Base-by-base conservation (phyloP, 139 green algal genomes). In the Astrephomene gubernaculifera region DNA sequence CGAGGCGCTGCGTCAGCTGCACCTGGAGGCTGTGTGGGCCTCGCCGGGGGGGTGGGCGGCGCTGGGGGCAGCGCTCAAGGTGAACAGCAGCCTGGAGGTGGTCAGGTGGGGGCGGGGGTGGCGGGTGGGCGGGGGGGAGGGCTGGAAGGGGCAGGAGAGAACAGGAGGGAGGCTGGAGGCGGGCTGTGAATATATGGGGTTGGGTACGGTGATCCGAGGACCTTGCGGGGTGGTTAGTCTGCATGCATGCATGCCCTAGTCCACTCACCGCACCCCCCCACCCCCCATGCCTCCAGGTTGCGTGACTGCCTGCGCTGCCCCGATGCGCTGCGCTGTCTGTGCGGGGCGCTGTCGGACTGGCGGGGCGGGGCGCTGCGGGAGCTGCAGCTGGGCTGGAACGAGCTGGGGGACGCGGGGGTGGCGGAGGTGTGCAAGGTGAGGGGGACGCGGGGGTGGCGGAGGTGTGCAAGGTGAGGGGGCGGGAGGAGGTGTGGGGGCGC, bases 21-120 rank as follows among this genome's bases (percentile, higher is more conserved):
- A 54, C 3, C 67, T 86, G 79, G 79, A 78, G 65, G 21, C n/a
- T 1, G 79, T 86, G 44, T 86, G 79, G 79, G 65, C 65, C 6
- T 60, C 65, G 49, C 45, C 17, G 65, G 65, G 39, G 10, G 79
- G 79, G 21, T 86, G 79, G 79, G 53, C 29, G n/a, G 79, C 79
- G 45, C 79, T 86, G 79, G 79, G 25, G 24, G 65, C 79, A 2
- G 79, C 79, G 0, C 24, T 86, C 17, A 86, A 78, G 52, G 65
- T 78, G 45, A 86, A 86, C 79, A 76, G 43, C n/a, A 64, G 63
- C 61, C 79, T 85, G 3, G 12, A 24, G 8, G 52, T 3, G 2
- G 21, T 85, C 5, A 38, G 63, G 78, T 84, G 41, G 2, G 31
- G 45, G 25, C n/a, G 21, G 10, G 36, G 22, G 2, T 1, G 29